These are phyloP conservation scores for Puya raimondii DNA, from an alignment of 176 grass and related monocot species.

Conservation along the genomic window DNA sequence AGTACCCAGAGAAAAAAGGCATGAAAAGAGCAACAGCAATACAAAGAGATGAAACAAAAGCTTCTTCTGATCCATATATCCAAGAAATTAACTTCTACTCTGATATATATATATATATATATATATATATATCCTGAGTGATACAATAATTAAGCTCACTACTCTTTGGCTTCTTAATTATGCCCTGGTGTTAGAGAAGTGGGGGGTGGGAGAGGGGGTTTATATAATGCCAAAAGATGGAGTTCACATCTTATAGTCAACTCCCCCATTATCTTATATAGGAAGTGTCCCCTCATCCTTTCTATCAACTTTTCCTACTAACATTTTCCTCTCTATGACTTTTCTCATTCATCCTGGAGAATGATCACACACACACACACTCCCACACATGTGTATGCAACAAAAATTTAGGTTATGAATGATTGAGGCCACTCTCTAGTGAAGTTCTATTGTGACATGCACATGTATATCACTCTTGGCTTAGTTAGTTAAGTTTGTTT, in stretches of 20 bases:
- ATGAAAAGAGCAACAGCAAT: slow-evolving; percentile 35
- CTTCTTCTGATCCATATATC: slow-evolving; percentile 24
- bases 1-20: slow-evolving; percentile 22
- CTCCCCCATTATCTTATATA: not conserved
- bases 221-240: not conserved
- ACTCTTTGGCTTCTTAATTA: not conserved
- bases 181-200: not conserved
- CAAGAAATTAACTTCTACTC: not conserved
- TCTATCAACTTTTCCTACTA: not conserved
- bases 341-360: not conserved
- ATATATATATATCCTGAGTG: not conserved
- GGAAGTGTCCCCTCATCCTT: not conserved
- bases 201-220: not conserved
- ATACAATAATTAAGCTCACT: not conserved
- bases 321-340: not conserved
- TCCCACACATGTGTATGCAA: not conserved
- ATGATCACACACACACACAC: not conserved
- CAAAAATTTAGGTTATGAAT: not conserved
- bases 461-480: not conserved
- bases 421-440: not conserved
- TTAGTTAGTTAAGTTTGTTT: not conserved
- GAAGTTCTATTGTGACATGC: not conserved
- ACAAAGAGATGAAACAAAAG: slow-evolving; percentile 32
- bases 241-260: slow-evolving; percentile 5
- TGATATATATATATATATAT: not conserved